These are phyloP conservation scores for Cicer yamashitae DNA, from an alignment of 306 rosid genomes.

Conservation along the genomic window DNA sequence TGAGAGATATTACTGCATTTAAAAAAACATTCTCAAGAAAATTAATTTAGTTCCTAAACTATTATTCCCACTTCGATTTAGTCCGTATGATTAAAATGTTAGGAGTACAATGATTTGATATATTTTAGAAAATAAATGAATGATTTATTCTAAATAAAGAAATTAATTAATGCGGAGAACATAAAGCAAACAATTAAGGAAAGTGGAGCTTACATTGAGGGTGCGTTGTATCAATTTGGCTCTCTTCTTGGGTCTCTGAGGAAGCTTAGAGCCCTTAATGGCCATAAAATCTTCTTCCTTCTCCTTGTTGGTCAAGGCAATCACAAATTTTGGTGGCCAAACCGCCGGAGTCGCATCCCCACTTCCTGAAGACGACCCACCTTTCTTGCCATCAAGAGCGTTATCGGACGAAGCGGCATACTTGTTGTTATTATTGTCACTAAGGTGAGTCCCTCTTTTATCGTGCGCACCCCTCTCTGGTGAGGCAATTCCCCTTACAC, in stretches of 20 bases:
- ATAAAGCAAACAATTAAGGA: slow-evolving; percentile 1
- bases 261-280: slow-evolving; percentile 86
- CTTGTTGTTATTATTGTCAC: slow-evolving; percentile 52
- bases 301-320: slow-evolving; percentile 89
- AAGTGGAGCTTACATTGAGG: slow-evolving; percentile 78
- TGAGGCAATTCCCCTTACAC: slow-evolving; percentile 74
- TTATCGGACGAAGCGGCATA: slow-evolving; percentile 82
- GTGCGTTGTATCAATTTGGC: slow-evolving; percentile 85
- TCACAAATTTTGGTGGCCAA: slow-evolving; percentile 94
- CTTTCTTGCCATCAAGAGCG: slow-evolving; percentile 89
- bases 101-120: too few relatives aligned
- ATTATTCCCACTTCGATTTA: too few relatives aligned
- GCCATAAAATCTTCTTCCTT: slow-evolving; percentile 95
- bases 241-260: slow-evolving; percentile 92
- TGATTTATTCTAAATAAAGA: not conserved
- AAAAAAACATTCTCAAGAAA: not conserved
- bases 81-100: too few relatives aligned
- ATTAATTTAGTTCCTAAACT: not conserved
- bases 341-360: slow-evolving; percentile 72
- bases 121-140: too few relatives aligned
- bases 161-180: not conserved
- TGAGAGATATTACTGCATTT: not conserved
- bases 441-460: slow-evolving; percentile 63
- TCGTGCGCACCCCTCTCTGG: slow-evolving; percentile 93
- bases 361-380: slow-evolving; percentile 86